phyloP scores from a whole-genome alignment of 2,329 filamentous ascomycete species.

The Parafenestella ontariensis region DNA sequence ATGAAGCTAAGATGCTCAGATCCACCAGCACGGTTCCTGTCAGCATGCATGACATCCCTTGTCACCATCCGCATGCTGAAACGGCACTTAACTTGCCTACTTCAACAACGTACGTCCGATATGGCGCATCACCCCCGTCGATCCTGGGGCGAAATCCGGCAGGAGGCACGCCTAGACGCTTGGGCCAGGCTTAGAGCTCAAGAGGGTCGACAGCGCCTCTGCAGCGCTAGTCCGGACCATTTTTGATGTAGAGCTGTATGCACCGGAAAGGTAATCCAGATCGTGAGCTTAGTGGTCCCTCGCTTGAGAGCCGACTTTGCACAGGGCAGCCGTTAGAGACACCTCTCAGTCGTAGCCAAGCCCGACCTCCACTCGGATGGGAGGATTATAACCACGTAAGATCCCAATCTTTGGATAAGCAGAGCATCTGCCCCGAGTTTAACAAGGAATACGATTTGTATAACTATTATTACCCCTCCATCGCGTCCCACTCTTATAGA shows the following conservation, averaged over 20 bases:
- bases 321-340: constrained; percentile 35
- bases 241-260: constrained; percentile 25
- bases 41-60: constrained; percentile 41
- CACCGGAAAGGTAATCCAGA: constrained; percentile 24
- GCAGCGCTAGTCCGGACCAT: constrained; percentile 20
- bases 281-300: constrained; percentile 24
- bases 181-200: constrained; percentile 20
- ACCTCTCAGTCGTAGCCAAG: constrained; percentile 23
- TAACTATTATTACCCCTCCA: constrained; percentile 10
- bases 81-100: constrained; percentile 35
- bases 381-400: constrained; percentile 35
- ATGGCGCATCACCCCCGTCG: constrained; percentile 19
- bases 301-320: constrained; percentile 28
- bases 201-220: constrained; percentile 12
- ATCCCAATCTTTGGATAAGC: constrained; percentile 26
- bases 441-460: constrained; percentile 1
- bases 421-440: constrained; percentile 3
- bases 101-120: constrained; percentile 26
- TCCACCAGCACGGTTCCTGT: constrained; percentile 22
- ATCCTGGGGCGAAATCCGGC: constrained; percentile 19
- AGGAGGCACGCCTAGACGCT: constrained; percentile 20
- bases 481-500: constrained; percentile 5
- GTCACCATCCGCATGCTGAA: constrained; percentile 33
- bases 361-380: constrained; percentile 22
- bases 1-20: constrained; percentile 19